Evolutionary conservation across 495 filamentous ascomycete species (phyloP), one percentile per base, ranked within the genome.

Genomic region (Neurospora cerealis): DNA sequence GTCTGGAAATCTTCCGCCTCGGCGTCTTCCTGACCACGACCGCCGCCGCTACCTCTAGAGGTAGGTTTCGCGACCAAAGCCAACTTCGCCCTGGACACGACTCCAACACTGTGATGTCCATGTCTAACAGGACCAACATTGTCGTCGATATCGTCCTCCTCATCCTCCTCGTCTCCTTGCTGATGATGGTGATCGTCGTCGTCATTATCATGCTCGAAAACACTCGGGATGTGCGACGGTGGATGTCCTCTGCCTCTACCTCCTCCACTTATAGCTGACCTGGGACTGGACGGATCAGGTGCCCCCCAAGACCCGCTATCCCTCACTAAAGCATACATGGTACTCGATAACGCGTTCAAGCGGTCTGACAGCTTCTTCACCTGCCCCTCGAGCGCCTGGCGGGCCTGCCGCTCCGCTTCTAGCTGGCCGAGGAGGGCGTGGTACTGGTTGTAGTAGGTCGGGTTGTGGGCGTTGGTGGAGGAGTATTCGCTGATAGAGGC

Each of bases 321-420:
- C 21, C 80, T 76, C 4, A 80, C 75, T 78, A 81, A 80, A 72
- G 81, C 80, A 38, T 80, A 82, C 75, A 82, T 79, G 32, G 81
- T 80, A 2, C 79, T 80, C 2, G 82, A 82, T 38, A 85, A 62
- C 1, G 79, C 77, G 72, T 86, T 81, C 37, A 88, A 71, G 36
- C 80, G 81, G 19, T 85, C 82, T 44, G 81, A 82, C 2, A 89
- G 79, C 72, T 80, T 83, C 70, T 79, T 83, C 28, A 89, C 87
- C 70, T 86, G 80, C 2, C 80, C 79, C 75, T 89, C 87, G n/a
- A 89, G 82, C 6, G 80, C 80, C 24, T 82, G 83, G 2, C 87
- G 84, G 10, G 85, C 84, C 5, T 83, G 80, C 70, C 85, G 84
- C 75, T 89, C 87, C 21, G 78, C 73, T 34, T 86, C 84, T 21